Evolutionary conservation across 306 rosid species (phyloP), one percentile per base, ranked within the genome.

Genomic region (Vicia faba): DNA sequence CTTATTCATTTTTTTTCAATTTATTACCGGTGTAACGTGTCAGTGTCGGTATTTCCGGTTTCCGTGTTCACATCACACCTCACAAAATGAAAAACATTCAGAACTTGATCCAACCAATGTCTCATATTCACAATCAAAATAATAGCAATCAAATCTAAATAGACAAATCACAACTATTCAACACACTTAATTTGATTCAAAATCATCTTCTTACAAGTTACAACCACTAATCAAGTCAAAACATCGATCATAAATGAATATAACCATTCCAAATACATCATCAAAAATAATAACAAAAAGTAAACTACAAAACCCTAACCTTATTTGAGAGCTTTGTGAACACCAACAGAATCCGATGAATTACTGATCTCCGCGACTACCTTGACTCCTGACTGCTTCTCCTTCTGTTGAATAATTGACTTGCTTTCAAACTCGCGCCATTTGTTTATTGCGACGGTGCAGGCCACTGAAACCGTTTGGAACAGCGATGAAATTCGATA

Each of bases 381-480:
- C 57, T 72, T 54, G 26, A 71, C 50, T 29, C 45, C 66, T 31
- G 35, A 36, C 38, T 49, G n/a, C 76, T 55, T 64, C 65, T 68
- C 75, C 43, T 78, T 72, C 28, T 78, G 78, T 48, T 75, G 69
- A 45, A 72, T 5, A 13, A 76, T 5, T 4, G 86, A 61, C 61
- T 80, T 87, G 5, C 78, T 77, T 82, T 89, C 89, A 15, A 61
- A 70, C 25, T 85, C 89, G 16, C 81, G 87, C 80, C 77, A 78
- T 57, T 85, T 87, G 81, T 83, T 89, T 46, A 85, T 79, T 41
- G 75, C 84, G 14, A 72, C 29, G 12, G 79, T 74, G 76, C 83
- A 81, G 8, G 84, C 46, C 67, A 89, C 93, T 89, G 77, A 66
- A 79, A 62, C 2, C 39, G 23, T 13, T 11, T 49, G 4, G 8